Evolutionary conservation across 2,329 filamentous ascomycete genomes (phyloP), one percentile per base, ranked within the genome.

Genomic region (Simplicillium sp.): DNA sequence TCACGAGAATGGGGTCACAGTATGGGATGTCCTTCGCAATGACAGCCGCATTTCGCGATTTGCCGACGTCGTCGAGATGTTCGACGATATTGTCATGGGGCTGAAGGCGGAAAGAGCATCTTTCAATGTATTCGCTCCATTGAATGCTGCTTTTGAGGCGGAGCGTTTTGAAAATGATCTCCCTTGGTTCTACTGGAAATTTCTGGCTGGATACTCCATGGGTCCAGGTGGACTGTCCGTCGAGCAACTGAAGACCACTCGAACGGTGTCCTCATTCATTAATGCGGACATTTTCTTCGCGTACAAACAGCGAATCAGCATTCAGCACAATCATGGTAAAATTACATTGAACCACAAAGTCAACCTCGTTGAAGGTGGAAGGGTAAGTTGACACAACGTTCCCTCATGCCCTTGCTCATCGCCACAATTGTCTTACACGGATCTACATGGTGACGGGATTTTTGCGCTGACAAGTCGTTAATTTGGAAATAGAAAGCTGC

Each of bases 271-370:
- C 12, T 39, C 37, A 7, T 39, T 39, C n/a, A 29, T 39, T 14
- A 29, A 39, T 39, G 37, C 37, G 8, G 37, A 39, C 37, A 39
- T 39, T 14, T 39, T 39, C 14, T 39, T 39, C 37, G 32, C 37
- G 3, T 39, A 39, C 37, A 29, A 39, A 29, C 37, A 39, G 37
- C 37, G 37, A 8, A 39, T 39, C 13, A 39, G 28, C 16, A 39
- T 29, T 15, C 37, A 39, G 37, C 20, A 32, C 37, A 12, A 16
- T n/a, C 29, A 32, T 31, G 28, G 37, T 6, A 29, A 39, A 39
- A 39, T 39, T 18, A 39, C 37, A 2, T 39, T 39, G 18, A 39
- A 39, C 28, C 37, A 39, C 13, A 5, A 25, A 25, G 20, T 25
- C 20, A 25, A 25, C 20, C 20, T 25, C 20, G 20, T 25, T 25